phyloP scores from a whole-genome alignment of 176 grass and related monocot genomes.

The Lolium multiflorum region DNA sequence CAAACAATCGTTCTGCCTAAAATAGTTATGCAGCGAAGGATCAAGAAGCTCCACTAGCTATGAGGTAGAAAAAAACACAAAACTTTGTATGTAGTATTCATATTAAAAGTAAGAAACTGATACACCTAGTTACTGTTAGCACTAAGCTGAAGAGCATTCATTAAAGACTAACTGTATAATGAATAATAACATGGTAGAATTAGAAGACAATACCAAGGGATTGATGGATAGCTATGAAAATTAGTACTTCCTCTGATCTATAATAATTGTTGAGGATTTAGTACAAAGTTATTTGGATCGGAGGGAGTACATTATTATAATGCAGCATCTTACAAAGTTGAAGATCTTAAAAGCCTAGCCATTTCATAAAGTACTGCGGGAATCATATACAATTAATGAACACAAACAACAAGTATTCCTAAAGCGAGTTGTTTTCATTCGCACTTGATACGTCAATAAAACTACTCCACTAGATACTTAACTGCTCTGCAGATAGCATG shows the following conservation, averaged over 20 bases:
- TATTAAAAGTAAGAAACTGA: conserved; percentile 7
- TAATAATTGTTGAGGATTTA: too few relatives aligned
- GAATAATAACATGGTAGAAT: too few relatives aligned
- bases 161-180: too few relatives aligned
- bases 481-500: neutral
- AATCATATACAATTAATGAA: conserved; percentile 25
- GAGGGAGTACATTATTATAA: neutral
- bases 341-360: neutral
- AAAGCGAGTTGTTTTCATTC: conserved; percentile 1
- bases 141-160: too few relatives aligned
- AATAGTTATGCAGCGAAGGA: conserved; percentile 68
- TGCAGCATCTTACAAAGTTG: neutral
- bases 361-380: conserved; percentile 21
- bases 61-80: conserved; percentile 37
- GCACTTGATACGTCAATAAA: conserved; percentile 13
- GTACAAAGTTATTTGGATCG: too few relatives aligned
- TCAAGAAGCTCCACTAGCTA: conserved; percentile 96
- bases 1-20: conserved; percentile 88
- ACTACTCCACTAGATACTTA: conserved; percentile 31
- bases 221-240: neutral
- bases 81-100: conserved; percentile 25
- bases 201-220: neutral
- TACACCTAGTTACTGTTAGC: neutral
- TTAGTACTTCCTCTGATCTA: too few relatives aligned
- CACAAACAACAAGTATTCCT: neutral